Evolutionary conservation across 1,284 basidiomycete species (phyloP).

Genomic region (Trichosporon sp.): DNA sequence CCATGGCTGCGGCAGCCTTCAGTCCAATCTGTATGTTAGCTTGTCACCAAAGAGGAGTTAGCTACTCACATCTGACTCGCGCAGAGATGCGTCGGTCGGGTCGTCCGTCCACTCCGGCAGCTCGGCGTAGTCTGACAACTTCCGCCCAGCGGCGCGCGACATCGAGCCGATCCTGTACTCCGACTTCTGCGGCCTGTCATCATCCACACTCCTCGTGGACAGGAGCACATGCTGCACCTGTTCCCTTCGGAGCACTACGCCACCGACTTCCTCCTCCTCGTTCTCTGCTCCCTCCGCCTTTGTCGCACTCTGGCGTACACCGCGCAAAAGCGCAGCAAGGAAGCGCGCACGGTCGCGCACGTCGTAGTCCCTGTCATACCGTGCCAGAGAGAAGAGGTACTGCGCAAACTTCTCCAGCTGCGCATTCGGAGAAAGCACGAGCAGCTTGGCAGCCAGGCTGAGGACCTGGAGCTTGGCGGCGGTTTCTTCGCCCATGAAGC

Average conservation of each 20-base stretch:
- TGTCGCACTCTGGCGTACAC: constrained; percentile 42
- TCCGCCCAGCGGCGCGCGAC: constrained; percentile 34
- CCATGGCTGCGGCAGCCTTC: not conserved
- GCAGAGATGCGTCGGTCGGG: constrained; percentile 48
- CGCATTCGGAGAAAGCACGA: constrained; percentile 61
- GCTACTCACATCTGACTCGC: constrained; percentile 42
- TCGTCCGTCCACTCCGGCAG: constrained; percentile 50
- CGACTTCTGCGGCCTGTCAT: constrained; percentile 17
- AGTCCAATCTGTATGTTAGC: not conserved
- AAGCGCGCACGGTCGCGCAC: constrained; percentile 81
- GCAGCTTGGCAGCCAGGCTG: constrained; percentile 74
- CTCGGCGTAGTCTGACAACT: constrained; percentile 34
- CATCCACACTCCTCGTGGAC: constrained; percentile 56
- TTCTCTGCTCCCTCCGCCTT: constrained; percentile 13
- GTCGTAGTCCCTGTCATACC: constrained; percentile 80
- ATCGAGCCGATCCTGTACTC: constrained; percentile 34
- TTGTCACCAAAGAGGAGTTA: not conserved
- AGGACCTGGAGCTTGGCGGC: constrained; percentile 69
- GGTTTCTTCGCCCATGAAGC: constrained; percentile 61
- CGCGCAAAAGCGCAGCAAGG: constrained; percentile 63
- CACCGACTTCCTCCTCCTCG: constrained; percentile 54
- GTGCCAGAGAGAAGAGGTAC: constrained; percentile 75
- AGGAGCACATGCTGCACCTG: constrained; percentile 74
- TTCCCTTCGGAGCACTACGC: constrained; percentile 71
- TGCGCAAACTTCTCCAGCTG: constrained; percentile 54